Evolutionary conservation across 2,329 filamentous ascomycete species (phyloP).

Genomic region (Colletotrichum agaves): DNA sequence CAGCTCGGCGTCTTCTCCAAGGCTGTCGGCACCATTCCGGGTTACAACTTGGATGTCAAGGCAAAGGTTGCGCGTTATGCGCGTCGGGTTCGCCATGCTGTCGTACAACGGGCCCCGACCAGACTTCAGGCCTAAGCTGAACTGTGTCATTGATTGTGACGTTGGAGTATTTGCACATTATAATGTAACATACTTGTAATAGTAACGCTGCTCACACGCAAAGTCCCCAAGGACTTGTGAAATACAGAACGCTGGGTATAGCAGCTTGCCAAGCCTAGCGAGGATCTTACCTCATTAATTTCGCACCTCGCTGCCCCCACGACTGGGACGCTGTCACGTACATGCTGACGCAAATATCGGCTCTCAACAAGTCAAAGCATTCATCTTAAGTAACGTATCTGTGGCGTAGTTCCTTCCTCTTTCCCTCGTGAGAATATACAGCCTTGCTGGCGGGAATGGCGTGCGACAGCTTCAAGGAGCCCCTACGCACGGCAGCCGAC

Average conservation of each 20-base stretch:
- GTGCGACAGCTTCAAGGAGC: background rate
- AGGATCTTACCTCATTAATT: background rate
- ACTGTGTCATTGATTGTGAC: background rate
- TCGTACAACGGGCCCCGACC: background rate
- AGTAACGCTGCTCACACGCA: background rate
- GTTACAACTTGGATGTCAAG: slow-evolving; percentile 35
- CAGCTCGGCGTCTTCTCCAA: slow-evolving; percentile 33
- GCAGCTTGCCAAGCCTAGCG: background rate
- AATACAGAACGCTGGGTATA: background rate
- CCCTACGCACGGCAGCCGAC: background rate
- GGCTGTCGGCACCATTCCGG: slow-evolving; percentile 34
- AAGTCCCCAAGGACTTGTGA: background rate
- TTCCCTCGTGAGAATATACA: background rate
- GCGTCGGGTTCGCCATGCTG: slow-evolving; percentile 15
- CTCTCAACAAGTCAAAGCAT: background rate
- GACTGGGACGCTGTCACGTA: background rate
- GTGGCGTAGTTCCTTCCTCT: background rate
- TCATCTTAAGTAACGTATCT: background rate
- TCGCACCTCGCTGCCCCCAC: slow-evolving; percentile 1
- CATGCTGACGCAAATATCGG: background rate
- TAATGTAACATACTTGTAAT: slow-evolving; percentile 1
- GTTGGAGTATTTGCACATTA: background rate
- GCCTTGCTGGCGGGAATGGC: slow-evolving; percentile 1
- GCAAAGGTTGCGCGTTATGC: slow-evolving; percentile 22
- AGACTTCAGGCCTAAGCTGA: too few relatives aligned